phyloP scores from a whole-genome alignment of 2,329 filamentous ascomycete species.

The Colletotrichum tropicicola region DNA sequence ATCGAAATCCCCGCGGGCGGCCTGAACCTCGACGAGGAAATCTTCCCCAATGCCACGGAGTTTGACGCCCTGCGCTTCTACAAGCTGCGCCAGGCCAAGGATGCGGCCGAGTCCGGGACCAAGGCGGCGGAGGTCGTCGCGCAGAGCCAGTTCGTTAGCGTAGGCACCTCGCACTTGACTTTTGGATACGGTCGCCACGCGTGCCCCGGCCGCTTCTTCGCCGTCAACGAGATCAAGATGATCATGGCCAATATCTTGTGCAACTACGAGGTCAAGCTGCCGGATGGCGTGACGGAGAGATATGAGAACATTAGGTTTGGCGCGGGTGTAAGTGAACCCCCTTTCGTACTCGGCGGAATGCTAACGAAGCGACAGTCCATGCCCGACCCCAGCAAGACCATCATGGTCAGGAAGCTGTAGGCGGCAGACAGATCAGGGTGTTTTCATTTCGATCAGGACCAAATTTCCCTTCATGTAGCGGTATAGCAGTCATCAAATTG shows the following conservation, averaged over 20 bases:
- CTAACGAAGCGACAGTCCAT: neutral
- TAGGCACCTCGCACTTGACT: slow-evolving; percentile 33
- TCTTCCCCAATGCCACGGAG: slow-evolving; percentile 48
- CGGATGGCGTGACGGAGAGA: slow-evolving; percentile 12
- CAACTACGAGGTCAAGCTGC: slow-evolving; percentile 29
- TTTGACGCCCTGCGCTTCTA: slow-evolving; percentile 61
- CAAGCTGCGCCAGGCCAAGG: slow-evolving; percentile 44
- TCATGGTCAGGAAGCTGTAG: slow-evolving; percentile 22
- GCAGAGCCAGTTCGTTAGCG: slow-evolving; percentile 51
- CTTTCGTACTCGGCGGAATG: neutral
- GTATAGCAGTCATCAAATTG: neutral
- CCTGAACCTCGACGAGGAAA: slow-evolving; percentile 45
- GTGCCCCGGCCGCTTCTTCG: slow-evolving; percentile 30
- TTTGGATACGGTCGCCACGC: slow-evolving; percentile 33
- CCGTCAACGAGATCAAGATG: slow-evolving; percentile 33
- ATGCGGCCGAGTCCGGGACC: slow-evolving; percentile 2
- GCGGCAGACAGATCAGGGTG: too few species aligned
- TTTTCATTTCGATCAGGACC: too few species aligned
- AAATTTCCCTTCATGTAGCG: too few species aligned
- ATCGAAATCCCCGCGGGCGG: slow-evolving; percentile 50
- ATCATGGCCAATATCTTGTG: slow-evolving; percentile 28
- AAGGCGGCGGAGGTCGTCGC: slow-evolving; percentile 32
- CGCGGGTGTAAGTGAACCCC: neutral
- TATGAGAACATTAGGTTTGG: slow-evolving; percentile 6
- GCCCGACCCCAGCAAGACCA: slow-evolving; percentile 14